Conservation (phyloP, 192 early-diverging fungal species). For the Gryganskiella cystojenkinii region DNA sequence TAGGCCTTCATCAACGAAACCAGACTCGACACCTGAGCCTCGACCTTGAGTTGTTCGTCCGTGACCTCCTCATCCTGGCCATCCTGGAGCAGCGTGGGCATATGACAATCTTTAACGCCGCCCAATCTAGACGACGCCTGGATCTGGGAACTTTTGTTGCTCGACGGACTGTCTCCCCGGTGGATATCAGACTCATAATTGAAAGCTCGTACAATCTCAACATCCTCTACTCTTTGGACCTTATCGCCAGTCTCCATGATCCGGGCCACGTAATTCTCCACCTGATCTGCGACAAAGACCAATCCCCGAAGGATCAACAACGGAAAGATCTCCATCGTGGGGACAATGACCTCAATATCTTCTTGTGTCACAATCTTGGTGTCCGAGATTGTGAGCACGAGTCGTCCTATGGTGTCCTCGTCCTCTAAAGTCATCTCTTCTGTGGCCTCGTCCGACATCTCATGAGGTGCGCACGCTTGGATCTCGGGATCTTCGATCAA, state of each 20-base stretch:
- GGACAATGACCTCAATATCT: slow-evolving; percentile 6
- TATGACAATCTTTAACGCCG: slow-evolving; percentile 11
- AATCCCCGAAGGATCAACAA: slow-evolving; percentile 29
- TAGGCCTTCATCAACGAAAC: slow-evolving; percentile 39
- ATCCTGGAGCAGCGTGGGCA: slow-evolving; percentile 19
- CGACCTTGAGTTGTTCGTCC: slow-evolving; percentile 13
- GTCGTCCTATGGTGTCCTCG: slow-evolving; percentile 24
- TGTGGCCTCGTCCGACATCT: neutral
- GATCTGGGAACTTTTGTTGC: too few species aligned
- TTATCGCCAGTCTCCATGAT: slow-evolving; percentile 49
- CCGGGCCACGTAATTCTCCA: slow-evolving; percentile 26
- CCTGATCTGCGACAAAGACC: slow-evolving; percentile 11
- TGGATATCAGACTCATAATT: slow-evolving; percentile 2
- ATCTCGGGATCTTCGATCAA: slow-evolving; percentile 18
- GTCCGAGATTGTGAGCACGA: slow-evolving; percentile 21
- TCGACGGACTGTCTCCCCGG: neutral
- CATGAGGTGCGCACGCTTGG: slow-evolving; percentile 13
- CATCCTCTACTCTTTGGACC: slow-evolving; percentile 21
- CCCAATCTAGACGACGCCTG: neutral
- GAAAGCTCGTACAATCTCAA: slow-evolving; percentile 14
- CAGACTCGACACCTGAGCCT: slow-evolving; percentile 12
- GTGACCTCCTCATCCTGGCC: slow-evolving; percentile 26
- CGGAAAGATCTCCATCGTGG: slow-evolving; percentile 37
- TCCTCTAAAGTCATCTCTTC: slow-evolving; percentile 32
- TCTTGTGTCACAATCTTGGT: slow-evolving; percentile 8